These are phyloP conservation scores for Pugionium cornutum DNA, from an alignment of 345 rosid genomes.

Conservation along the genomic window DNA sequence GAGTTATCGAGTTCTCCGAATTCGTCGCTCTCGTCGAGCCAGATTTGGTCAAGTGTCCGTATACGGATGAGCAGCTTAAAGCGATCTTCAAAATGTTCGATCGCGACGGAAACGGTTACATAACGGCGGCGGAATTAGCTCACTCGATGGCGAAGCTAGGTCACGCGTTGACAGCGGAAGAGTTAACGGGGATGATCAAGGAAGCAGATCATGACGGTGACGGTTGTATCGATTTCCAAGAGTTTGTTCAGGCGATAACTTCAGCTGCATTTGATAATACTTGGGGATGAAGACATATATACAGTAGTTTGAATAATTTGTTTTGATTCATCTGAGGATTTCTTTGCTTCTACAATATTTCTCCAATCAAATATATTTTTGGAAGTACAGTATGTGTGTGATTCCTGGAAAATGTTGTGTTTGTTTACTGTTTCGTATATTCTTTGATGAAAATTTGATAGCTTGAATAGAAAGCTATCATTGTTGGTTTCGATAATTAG, in stretches of 20 bases:
- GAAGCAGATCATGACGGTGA: slow-evolving; percentile 96
- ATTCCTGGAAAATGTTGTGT: slow-evolving; percentile 21
- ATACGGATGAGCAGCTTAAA: slow-evolving; percentile 66
- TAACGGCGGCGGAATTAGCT: slow-evolving; percentile 82
- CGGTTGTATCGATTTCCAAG: slow-evolving; percentile 76
- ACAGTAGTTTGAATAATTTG: slow-evolving; percentile 1
- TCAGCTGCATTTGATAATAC: slow-evolving; percentile 93
- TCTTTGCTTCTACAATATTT: slow-evolving; percentile 6
- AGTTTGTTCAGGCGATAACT: slow-evolving; percentile 75
- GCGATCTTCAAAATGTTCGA: slow-evolving; percentile 73
- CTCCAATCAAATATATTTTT: slow-evolving; percentile 3
- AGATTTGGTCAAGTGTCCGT: slow-evolving; percentile 73
- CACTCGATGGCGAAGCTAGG: slow-evolving; percentile 88
- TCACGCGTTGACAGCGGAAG: slow-evolving; percentile 72
- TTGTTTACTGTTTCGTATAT: slow-evolving; percentile 8
- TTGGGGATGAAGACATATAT: slow-evolving; percentile 48
- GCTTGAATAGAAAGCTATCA: slow-evolving; percentile 15
- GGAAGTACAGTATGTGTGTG: slow-evolving; percentile 21
- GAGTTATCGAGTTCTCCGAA: slow-evolving; percentile 84
- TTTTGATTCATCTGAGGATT: neutral
- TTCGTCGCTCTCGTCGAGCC: slow-evolving; percentile 81
- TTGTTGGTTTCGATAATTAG: slow-evolving; percentile 6
- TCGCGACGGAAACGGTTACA: slow-evolving; percentile 79
- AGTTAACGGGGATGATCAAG: slow-evolving; percentile 92
- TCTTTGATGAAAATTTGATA: slow-evolving; percentile 1